phyloP scores from a whole-genome alignment of 176 grass and related monocot species.

The Puccinellia tenuiflora region DNA sequence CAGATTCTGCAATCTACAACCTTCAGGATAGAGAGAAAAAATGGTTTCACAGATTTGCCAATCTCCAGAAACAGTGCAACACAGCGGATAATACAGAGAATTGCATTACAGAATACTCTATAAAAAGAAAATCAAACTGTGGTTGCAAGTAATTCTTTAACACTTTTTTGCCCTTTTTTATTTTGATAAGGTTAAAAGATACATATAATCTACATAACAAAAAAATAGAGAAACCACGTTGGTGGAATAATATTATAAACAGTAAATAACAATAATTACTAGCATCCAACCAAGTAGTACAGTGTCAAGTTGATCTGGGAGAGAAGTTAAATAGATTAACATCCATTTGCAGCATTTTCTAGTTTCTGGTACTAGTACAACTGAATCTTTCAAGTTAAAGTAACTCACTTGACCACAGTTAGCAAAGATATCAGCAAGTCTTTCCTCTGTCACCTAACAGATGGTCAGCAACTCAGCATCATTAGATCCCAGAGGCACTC shows the following conservation, averaged over 20 bases:
- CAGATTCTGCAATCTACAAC: constrained; percentile 93
- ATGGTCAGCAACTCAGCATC: constrained; percentile 16
- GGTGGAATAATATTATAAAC: neutral
- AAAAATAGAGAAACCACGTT: neutral
- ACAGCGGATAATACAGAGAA: neutral
- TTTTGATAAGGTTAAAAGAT: neutral
- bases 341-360: neutral
- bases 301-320: neutral
- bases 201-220: neutral
- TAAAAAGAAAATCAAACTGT: neutral
- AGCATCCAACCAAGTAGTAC: neutral
- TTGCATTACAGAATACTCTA: neutral
- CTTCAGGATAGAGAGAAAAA: constrained; percentile 31
- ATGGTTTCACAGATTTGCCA: constrained; percentile 6
- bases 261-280: neutral
- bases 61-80: constrained; percentile 1
- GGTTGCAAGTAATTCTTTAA: neutral
- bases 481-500: constrained; percentile 20
- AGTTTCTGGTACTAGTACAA: neutral
- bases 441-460: constrained; percentile 91
- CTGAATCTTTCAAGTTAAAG: neutral
- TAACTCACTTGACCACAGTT: constrained; percentile 86
- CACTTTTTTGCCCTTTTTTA: neutral
- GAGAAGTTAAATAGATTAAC: neutral
- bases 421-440: constrained; percentile 88